Evolutionary conservation across 2,329 filamentous ascomycete species (phyloP), one percentile per base, ranked within the genome.

Genomic region (Diaporthe ampelina): DNA sequence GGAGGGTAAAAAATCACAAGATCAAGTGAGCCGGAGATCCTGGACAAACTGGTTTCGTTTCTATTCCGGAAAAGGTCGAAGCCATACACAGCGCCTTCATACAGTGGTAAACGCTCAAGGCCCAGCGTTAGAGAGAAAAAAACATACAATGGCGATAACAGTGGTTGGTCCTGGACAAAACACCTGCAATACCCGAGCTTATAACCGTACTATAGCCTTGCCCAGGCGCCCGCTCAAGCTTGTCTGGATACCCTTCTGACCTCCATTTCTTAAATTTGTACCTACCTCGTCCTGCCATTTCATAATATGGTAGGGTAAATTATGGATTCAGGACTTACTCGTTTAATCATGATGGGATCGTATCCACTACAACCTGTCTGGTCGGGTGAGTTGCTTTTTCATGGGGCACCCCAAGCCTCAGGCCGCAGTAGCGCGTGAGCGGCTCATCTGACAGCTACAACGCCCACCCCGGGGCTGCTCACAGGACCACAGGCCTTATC

Each of bases 361-460:
- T 37, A 21, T 19, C 19, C 32, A 37, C 4, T 52, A 13, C 26
- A 17, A 35, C 9, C 8, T 26, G n/a, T 48, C 15, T 70, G 40
- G 52, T 37, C 40, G 40, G 52, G 26, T 58, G 52, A 48, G 26
- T 15, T 24, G 2, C n/a, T 13, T 50, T 67, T 59, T 4, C 54
- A 70, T 70, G 37, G 37, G 54, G 52, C 68, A 59, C 68, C 54
- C 29, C 43, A 40, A 48, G 68, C 37, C 45, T 59, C 35, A 54
- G 54, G 26, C 43, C 43, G 68, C 54, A 58, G 54, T 48, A 48
- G 54, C 68, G 40, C 56, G 54, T 58, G 68, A 32, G 50, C 35
- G 32, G 67, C 50, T 57, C 50, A 57, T 70, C 40, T 57, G 67
- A 70, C 67, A 45, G 54, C 35, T 58, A 24, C 50, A n/a, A 48